Conservation (phyloP, 306 rosid genomes). For the Psophocarpus tetragonolobus region DNA sequence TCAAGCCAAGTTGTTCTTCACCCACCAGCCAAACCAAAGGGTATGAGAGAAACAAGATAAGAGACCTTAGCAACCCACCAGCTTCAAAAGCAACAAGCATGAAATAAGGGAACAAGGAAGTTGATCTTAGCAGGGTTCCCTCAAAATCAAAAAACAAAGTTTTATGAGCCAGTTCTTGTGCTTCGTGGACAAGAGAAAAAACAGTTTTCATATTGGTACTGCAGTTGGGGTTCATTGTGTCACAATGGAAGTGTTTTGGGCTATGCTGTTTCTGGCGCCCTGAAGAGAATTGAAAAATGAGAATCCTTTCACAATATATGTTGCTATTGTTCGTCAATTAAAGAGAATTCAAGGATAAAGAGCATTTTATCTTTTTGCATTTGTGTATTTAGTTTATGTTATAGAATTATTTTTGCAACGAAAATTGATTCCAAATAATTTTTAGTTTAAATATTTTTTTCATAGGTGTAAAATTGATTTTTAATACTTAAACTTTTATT, state of each 20-base stretch:
- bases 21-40: conserved; percentile 60
- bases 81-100: conserved; percentile 81
- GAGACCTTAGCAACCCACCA: conserved; percentile 57
- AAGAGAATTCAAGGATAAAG: neutral
- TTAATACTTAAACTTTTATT: too few relatives aligned
- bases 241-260: neutral
- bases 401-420: too few relatives aligned
- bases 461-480: too few relatives aligned
- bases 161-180: conserved; percentile 26
- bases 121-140: conserved; percentile 47
- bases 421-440: too few relatives aligned
- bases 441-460: too few relatives aligned
- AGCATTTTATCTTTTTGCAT: neutral
- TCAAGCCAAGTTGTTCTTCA: conserved; percentile 50
- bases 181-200: conserved; percentile 20
- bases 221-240: neutral
- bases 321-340: neutral
- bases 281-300: neutral
- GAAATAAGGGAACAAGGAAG: conserved; percentile 69
- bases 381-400: too few relatives aligned
- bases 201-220: conserved; percentile 22
- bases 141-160: conserved; percentile 55
- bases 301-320: neutral
- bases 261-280: neutral
- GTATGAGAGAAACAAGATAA: conserved; percentile 52